phyloP scores from a whole-genome alignment of 2,329 filamentous ascomycete genomes.

The Ceratocystis albifundus region DNA sequence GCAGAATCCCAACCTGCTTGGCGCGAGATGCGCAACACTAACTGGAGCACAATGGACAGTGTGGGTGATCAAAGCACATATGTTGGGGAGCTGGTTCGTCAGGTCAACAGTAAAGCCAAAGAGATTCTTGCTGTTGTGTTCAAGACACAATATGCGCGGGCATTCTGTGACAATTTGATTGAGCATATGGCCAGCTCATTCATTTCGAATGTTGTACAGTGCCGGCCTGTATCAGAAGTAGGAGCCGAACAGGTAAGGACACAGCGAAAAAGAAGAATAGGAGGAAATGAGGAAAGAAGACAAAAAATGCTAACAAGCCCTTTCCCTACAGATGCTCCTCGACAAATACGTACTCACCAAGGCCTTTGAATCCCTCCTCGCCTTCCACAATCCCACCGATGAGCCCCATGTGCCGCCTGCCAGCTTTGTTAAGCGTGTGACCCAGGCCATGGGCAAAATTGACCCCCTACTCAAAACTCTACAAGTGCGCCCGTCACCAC shows the following conservation, averaged over 20 bases:
- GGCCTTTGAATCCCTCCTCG: slow-evolving; percentile 59
- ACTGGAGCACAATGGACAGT: slow-evolving; percentile 86
- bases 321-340: slow-evolving; percentile 62
- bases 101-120: slow-evolving; percentile 57
- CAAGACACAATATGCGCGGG: slow-evolving; percentile 87
- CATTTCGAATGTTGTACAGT: slow-evolving; percentile 73
- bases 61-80: slow-evolving; percentile 92
- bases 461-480: slow-evolving; percentile 92
- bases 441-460: slow-evolving; percentile 70
- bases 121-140: slow-evolving; percentile 68
- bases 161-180: slow-evolving; percentile 92
- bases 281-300: not conserved
- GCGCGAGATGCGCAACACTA: slow-evolving; percentile 94
- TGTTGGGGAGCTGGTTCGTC: slow-evolving; percentile 65
- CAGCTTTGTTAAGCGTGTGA: slow-evolving; percentile 76
- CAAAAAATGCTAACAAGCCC: slow-evolving; percentile 26
- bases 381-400: slow-evolving; percentile 38
- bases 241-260: slow-evolving; percentile 71
- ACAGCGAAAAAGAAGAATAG: not conserved
- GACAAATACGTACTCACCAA: slow-evolving; percentile 88
- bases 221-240: slow-evolving; percentile 81
- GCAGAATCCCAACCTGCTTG: slow-evolving; percentile 72
- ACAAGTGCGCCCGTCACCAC: slow-evolving; percentile 81
- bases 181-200: slow-evolving; percentile 73
- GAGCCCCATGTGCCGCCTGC: slow-evolving; percentile 34